Evolutionary conservation across 345 rosid species (phyloP).

Genomic region (Corchorus olitorius): DNA sequence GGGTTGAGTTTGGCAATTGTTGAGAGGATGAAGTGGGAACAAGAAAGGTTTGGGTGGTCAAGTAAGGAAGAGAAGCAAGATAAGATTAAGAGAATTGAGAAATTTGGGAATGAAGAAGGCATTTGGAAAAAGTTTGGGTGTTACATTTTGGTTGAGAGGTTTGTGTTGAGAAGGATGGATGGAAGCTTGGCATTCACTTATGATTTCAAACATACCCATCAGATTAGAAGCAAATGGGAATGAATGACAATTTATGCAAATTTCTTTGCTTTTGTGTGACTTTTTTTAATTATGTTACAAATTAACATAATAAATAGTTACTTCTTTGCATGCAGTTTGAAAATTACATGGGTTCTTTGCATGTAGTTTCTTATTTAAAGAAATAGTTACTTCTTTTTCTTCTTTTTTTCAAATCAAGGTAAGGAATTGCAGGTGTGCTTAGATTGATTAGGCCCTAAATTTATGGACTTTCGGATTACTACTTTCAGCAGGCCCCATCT

Average conservation of each 20-base stretch:
- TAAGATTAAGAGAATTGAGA: conserved; percentile 28
- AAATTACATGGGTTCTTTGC: too few relatives aligned
- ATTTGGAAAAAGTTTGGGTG: conserved; percentile 61
- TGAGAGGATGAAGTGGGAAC: conserved; percentile 48
- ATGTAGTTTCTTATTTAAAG: too few relatives aligned
- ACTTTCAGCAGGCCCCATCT: too few relatives aligned
- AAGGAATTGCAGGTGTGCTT: too few relatives aligned
- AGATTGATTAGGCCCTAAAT: too few relatives aligned
- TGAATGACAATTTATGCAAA: neutral
- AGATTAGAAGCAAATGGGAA: conserved; percentile 50
- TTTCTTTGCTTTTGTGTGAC: too few relatives aligned
- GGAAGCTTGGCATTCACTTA: conserved; percentile 52
- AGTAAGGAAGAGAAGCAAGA: conserved; percentile 22
- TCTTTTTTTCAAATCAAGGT: too few relatives aligned
- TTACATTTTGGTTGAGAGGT: conserved; percentile 72
- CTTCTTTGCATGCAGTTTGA: too few relatives aligned
- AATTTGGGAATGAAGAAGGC: conserved; percentile 24
- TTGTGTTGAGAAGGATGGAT: conserved; percentile 72
- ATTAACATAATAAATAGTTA: too few relatives aligned
- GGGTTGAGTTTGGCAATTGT: conserved; percentile 39
- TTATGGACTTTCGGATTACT: too few relatives aligned
- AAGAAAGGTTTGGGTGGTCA: conserved; percentile 40
- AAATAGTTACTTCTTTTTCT: too few relatives aligned
- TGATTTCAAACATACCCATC: conserved; percentile 54
- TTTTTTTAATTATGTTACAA: too few relatives aligned